Conservation (phyloP, 495 filamentous ascomycete genomes). For the Penicillium salamii region DNA sequence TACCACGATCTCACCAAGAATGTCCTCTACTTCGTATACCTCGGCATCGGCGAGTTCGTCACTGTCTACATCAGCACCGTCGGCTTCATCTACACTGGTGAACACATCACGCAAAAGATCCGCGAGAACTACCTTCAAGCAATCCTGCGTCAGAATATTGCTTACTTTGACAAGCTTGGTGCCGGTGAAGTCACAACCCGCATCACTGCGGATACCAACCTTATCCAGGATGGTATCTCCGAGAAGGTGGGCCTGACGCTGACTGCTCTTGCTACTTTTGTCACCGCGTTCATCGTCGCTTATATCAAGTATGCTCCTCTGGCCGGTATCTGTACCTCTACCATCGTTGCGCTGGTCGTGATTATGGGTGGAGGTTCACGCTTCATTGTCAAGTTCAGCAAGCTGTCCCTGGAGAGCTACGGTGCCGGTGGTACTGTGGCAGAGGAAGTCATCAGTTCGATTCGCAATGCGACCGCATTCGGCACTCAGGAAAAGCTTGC, state of each 20-base stretch:
- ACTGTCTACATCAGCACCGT: constrained; percentile 79
- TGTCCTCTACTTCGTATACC: constrained; percentile 86
- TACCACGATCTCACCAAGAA: constrained; percentile 56
- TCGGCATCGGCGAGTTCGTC: constrained; percentile 82
- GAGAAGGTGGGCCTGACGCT: constrained; percentile 80
- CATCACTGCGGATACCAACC: constrained; percentile 86
- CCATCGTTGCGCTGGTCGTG: constrained; percentile 67
- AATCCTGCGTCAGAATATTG: constrained; percentile 87
- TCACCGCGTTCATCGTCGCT: constrained; percentile 85
- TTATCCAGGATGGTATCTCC: constrained; percentile 84
- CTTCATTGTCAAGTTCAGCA: constrained; percentile 78
- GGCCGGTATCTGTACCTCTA: constrained; percentile 77
- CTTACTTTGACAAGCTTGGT: constrained; percentile 87
- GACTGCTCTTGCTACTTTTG: constrained; percentile 70
- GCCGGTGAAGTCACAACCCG: constrained; percentile 91
- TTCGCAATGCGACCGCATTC: constrained; percentile 91
- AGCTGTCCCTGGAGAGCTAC: constrained; percentile 71
- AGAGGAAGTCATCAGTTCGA: constrained; percentile 92
- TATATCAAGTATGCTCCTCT: constrained; percentile 85
- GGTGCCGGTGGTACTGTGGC: constrained; percentile 83
- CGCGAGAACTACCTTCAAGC: constrained; percentile 78
- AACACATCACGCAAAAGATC: constrained; percentile 82
- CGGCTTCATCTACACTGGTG: constrained; percentile 91
- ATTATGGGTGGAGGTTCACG: constrained; percentile 69
- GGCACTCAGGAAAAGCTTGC: constrained; percentile 88